Evolutionary conservation across 1,284 basidiomycete species (phyloP).

Genomic region (Pascua guehoae): DNA sequence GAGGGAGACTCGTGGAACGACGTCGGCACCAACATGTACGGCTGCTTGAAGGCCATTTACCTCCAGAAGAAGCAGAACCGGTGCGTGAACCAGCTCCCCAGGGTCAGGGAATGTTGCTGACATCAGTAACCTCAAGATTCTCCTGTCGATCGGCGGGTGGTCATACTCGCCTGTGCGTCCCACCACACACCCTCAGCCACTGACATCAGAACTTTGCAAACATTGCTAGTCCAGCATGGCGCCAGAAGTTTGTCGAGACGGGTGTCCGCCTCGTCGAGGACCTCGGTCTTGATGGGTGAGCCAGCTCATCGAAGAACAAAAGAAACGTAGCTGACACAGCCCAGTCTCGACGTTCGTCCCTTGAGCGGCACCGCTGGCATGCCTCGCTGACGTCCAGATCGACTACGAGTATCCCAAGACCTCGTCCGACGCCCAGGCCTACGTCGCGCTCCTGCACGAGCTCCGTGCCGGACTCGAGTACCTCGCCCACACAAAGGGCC

Average conservation of each 20-base stretch:
- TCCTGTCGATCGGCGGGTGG: slow-evolving; percentile 81
- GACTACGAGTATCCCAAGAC: slow-evolving; percentile 56
- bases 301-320: too few relatives aligned
- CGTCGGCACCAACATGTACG: slow-evolving; percentile 72
- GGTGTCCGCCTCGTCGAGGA: slow-evolving; percentile 74
- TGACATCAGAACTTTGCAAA: slow-evolving; percentile 41
- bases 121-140: slow-evolving; percentile 65
- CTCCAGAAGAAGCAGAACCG: slow-evolving; percentile 71
- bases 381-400: slow-evolving; percentile 25
- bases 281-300: slow-evolving; percentile 82
- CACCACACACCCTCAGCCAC: background rate
- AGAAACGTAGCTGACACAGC: background rate
- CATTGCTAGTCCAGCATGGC: slow-evolving; percentile 59
- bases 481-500: slow-evolving; percentile 39
- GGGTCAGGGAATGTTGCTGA: background rate
- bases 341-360: slow-evolving; percentile 57
- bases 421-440: slow-evolving; percentile 50
- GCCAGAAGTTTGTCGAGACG: slow-evolving; percentile 66
- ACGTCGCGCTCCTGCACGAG: slow-evolving; percentile 52
- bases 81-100: slow-evolving; percentile 28
- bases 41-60: slow-evolving; percentile 83
- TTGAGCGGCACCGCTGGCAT: background rate
- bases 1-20: slow-evolving; percentile 88
- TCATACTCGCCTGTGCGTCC: slow-evolving; percentile 65
- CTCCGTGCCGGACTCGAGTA: slow-evolving; percentile 50